Percentiles rank a stretch among this genome's conserved stretches.
Conservation (phyloP, 371 early-diverging fungal genomes). For the Batrachochytrium dendrobatidis region DNA sequence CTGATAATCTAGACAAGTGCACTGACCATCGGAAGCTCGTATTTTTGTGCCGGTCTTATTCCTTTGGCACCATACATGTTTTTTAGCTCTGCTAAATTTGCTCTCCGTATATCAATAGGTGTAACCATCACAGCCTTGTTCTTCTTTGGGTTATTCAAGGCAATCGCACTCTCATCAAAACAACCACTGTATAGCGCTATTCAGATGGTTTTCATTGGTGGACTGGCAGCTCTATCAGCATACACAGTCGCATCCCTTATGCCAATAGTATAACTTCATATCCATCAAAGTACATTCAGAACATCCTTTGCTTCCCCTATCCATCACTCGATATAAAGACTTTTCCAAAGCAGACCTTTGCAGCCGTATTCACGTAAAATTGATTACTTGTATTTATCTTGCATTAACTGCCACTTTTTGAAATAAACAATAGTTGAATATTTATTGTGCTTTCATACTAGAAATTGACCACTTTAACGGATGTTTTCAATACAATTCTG, state of each 20-base stretch:
- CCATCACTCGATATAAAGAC: too few species aligned
- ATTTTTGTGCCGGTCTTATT: constrained; percentile 60
- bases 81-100: constrained; percentile 37
- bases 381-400: too few species aligned
- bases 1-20: constrained; percentile 44
- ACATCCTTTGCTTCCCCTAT: too few species aligned
- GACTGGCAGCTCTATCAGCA: constrained; percentile 53
- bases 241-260: constrained; percentile 20
- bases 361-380: too few species aligned
- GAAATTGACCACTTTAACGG: too few species aligned
- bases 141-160: constrained; percentile 59
- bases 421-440: too few species aligned
- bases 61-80: constrained; percentile 64
- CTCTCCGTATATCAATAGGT: constrained; percentile 48
- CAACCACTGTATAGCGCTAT: constrained; percentile 43
- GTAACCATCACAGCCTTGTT: constrained; percentile 53
- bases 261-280: too few species aligned
- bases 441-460: too few species aligned
- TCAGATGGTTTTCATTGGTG: constrained; percentile 57
- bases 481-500: too few species aligned
- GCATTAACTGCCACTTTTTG: too few species aligned
- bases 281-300: too few species aligned
- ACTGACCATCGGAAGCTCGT: constrained; percentile 57
- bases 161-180: constrained; percentile 44
- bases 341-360: too few species aligned